Conservation (phyloP, 2,329 filamentous ascomycete genomes). For the Colletotrichum gigasporum region DNA sequence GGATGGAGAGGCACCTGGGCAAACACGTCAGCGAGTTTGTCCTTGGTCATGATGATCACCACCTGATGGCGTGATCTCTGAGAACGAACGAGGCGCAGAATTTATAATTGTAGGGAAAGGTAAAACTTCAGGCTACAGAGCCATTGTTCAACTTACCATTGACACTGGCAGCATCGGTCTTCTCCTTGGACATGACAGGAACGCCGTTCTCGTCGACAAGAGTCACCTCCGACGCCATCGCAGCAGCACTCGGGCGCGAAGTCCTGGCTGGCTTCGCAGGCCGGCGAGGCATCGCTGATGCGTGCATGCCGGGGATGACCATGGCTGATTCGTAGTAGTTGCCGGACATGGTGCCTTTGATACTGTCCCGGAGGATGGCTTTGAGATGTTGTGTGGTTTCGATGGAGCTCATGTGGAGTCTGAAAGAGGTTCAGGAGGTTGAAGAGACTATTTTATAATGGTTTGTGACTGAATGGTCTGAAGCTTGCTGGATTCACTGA, state of each 20-base stretch:
- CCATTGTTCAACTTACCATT: not conserved
- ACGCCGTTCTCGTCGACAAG: slow-evolving; percentile 25
- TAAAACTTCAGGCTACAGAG: not conserved
- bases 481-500: not conserved
- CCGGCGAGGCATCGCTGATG: slow-evolving; percentile 25
- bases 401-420: slow-evolving; percentile 20
- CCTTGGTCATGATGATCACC: not conserved
- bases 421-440: not conserved
- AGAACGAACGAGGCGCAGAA: not conserved
- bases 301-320: slow-evolving; percentile 22
- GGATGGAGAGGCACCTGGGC: slow-evolving; percentile 9
- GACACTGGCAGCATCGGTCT: slow-evolving; percentile 8
- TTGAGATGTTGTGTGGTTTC: slow-evolving; percentile 21
- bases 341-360: slow-evolving; percentile 10
- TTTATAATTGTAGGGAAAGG: not conserved
- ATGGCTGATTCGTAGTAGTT: slow-evolving; percentile 29
- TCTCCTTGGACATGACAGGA: slow-evolving; percentile 21
- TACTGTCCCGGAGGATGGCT: slow-evolving; percentile 17
- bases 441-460: not conserved
- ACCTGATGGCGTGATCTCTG: not conserved
- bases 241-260: not conserved
- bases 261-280: slow-evolving; percentile 10
- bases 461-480: not conserved
- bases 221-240: slow-evolving; percentile 27
- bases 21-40: not conserved